Evolutionary conservation across 2,329 filamentous ascomycete species (phyloP).

Genomic region (Penicillium sp.): DNA sequence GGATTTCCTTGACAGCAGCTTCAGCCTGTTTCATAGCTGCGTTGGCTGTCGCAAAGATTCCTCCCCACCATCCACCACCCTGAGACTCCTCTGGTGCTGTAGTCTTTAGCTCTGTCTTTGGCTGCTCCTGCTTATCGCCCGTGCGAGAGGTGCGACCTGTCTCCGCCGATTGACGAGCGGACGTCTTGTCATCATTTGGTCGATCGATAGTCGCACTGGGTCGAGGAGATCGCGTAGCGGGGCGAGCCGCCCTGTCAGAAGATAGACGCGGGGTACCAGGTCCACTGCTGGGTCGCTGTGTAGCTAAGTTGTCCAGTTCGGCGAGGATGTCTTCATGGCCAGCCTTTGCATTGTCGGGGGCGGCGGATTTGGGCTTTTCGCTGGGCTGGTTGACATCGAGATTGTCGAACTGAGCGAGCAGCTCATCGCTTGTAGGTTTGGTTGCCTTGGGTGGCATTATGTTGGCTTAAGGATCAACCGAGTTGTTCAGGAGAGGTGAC

Average conservation of each 20-base stretch:
- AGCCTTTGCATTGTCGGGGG: conserved; percentile 26
- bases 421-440: conserved; percentile 47
- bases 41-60: conserved; percentile 72
- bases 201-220: conserved; percentile 51
- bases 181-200: conserved; percentile 61
- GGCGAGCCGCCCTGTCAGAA: conserved; percentile 43
- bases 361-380: conserved; percentile 28
- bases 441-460: conserved; percentile 36
- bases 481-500: conserved; percentile 23
- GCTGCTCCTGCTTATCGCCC: conserved; percentile 61
- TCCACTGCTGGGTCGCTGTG: conserved; percentile 63
- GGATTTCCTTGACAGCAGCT: conserved; percentile 87
- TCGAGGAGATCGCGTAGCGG: conserved; percentile 53
- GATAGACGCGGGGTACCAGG: conserved; percentile 74
- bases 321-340: conserved; percentile 72
- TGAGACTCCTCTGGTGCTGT: conserved; percentile 43
- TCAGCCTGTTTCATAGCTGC: conserved; percentile 80
- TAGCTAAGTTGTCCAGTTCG: conserved; percentile 76
- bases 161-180: conserved; percentile 68
- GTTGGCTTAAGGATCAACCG: conserved; percentile 4
- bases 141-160: conserved; percentile 67
- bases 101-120: conserved; percentile 39
- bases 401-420: conserved; percentile 49
- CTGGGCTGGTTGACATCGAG: conserved; percentile 38
- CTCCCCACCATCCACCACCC: conserved; percentile 84